phyloP scores from a whole-genome alignment of 495 filamentous ascomycete genomes.

The Bathelium albidoporum region DNA sequence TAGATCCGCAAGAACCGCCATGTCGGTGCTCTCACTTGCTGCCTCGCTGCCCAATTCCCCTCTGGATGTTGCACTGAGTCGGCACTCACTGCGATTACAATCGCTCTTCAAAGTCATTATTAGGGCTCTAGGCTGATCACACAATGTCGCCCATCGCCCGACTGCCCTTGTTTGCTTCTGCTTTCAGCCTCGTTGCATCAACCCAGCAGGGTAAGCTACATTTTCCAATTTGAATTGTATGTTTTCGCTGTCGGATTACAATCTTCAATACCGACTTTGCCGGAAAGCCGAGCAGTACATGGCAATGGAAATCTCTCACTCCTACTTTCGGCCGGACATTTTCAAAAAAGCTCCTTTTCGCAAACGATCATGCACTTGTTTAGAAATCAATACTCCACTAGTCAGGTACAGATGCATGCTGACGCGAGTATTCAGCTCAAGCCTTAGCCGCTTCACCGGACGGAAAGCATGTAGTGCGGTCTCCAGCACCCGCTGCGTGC shows the following conservation, averaged over 20 bases:
- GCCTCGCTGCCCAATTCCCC: background rate
- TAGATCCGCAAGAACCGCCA: background rate
- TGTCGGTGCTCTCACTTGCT: background rate
- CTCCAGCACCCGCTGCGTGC: background rate
- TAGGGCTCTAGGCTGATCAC: background rate
- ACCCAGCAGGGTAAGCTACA: background rate
- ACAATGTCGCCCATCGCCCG: background rate
- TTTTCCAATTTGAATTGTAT: background rate
- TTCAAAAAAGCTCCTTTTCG: background rate
- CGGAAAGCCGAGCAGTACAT: no score
- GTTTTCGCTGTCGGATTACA: background rate
- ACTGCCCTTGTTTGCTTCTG: background rate
- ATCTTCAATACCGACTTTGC: background rate
- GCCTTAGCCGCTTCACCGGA: background rate
- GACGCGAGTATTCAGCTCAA: background rate
- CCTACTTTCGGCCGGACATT: background rate
- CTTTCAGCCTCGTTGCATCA: background rate
- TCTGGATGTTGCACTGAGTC: background rate
- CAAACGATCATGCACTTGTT: background rate
- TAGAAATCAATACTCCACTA: background rate
- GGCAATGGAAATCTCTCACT: no score
- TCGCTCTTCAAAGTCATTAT: background rate
- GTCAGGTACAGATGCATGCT: background rate
- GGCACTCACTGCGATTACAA: background rate
- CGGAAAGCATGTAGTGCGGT: background rate